A percentile compares a stretch with the other conserved stretches of the same genome.
phyloP scores from a whole-genome alignment of 2,329 filamentous ascomycete genomes.

The Pseudogymnoascus sp. region DNA sequence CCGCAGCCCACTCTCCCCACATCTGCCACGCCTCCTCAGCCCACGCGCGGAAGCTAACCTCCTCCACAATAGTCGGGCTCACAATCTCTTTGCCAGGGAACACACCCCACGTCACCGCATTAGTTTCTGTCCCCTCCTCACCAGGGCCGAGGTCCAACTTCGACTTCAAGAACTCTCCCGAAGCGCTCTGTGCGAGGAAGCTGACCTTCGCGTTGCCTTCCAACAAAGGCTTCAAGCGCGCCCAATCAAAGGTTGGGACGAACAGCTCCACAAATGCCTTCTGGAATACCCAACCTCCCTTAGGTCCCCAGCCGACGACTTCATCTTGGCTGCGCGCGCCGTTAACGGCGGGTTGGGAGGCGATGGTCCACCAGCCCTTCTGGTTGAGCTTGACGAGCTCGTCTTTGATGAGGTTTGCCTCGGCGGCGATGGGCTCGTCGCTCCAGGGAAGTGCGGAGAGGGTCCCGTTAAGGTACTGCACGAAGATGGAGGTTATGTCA shows the following conservation, averaged over 20 bases:
- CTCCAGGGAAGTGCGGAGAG: conserved; percentile 85
- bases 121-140: conserved; percentile 55
- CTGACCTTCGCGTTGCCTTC: conserved; percentile 60
- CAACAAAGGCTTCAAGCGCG: conserved; percentile 54
- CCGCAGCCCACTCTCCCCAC: conserved; percentile 85
- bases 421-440: conserved; percentile 75
- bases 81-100: conserved; percentile 95
- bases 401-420: conserved; percentile 72
- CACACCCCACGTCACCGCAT: conserved; percentile 94
- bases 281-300: conserved; percentile 91
- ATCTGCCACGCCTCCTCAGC: conserved; percentile 92
- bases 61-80: conserved; percentile 93
- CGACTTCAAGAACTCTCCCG: conserved; percentile 58
- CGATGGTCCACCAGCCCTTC: conserved; percentile 91
- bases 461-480: conserved; percentile 69
- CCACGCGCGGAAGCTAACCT: conserved; percentile 90
- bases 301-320: conserved; percentile 89
- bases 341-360: conserved; percentile 90
- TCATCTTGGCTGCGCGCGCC: conserved; percentile 66
- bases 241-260: conserved; percentile 66
- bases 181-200: conserved; percentile 77
- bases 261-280: conserved; percentile 99
- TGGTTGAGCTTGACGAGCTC: conserved; percentile 68
- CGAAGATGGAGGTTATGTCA: conserved; percentile 76
- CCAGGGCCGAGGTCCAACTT: neutral